A percentile compares a stretch with the other conserved stretches of the same genome.
Evolutionary conservation across 1,139 yeast genomes (phyloP).

Genomic region (Diutina pseudorugosa): DNA sequence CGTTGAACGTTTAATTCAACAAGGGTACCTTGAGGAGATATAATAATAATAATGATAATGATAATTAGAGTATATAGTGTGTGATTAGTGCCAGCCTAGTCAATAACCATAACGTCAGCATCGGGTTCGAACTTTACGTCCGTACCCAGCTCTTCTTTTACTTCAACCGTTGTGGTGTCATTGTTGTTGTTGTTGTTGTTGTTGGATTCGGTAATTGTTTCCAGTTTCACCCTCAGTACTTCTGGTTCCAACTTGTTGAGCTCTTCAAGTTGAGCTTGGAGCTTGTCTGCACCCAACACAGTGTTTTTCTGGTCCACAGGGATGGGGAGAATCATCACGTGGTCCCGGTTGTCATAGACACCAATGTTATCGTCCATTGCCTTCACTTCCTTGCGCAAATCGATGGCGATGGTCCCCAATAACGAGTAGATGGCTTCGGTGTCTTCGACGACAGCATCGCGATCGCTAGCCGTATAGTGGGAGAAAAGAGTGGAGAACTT

Average conservation of each 20-base stretch:
- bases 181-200: no score
- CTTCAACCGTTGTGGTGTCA: no score
- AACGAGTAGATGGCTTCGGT: slow-evolving; percentile 19
- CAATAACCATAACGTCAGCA: background rate
- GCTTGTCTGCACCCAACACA: slow-evolving; percentile 38
- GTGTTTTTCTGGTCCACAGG: slow-evolving; percentile 53
- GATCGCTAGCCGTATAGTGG: slow-evolving; percentile 17
- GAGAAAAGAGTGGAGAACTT: slow-evolving; percentile 26
- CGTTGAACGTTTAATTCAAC: slow-evolving; percentile 87
- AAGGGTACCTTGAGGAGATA: slow-evolving; percentile 76
- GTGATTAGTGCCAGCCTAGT: background rate
- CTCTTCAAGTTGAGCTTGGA: slow-evolving; percentile 23
- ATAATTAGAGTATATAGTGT: no score
- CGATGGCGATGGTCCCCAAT: slow-evolving; percentile 31
- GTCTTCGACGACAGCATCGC: slow-evolving; percentile 9
- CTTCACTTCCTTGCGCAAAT: slow-evolving; percentile 44
- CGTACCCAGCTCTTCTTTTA: background rate
- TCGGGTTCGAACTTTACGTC: background rate
- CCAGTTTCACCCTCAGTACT: background rate
- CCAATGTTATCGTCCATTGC: slow-evolving; percentile 47
- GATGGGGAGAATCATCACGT: slow-evolving; percentile 45
- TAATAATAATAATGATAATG: background rate
- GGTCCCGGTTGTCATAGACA: slow-evolving; percentile 31
- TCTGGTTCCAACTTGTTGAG: slow-evolving; percentile 7
- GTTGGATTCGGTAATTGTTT: no score